Evolutionary conservation across 106 monocot genomes (phyloP), one percentile per base, ranked within the genome.

Genomic region (Phalaenopsis equestris): DNA sequence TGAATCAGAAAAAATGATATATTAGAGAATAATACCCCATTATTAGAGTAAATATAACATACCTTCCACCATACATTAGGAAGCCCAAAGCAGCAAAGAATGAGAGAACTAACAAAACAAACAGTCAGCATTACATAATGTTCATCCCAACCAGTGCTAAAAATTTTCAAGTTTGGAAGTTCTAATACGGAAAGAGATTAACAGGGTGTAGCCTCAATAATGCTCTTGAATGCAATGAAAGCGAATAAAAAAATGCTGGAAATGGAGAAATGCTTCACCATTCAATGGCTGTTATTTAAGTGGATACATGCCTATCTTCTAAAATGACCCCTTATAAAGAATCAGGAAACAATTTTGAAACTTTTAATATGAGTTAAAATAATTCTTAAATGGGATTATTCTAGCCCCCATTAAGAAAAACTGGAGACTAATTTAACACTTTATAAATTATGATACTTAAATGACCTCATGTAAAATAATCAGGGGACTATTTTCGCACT

Each of bases 61-160:
- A 94, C 94, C 92, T 92, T 78, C 92, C 97, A 56, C 97, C 94
- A 88, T 92, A 98, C 23, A 94, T 83, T 79, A 94, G 55, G 85
- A 98, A 98, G 48, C 97, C 94, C 36, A 91, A 77, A 77, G 94
- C 92, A 75, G 90, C 94, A 78, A 78, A 89, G 45, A 94, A 85
- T 42, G 97, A 94, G 39, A 92, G 88, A 80, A 76, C 97, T 98
- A 85, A 47, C 49, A 49, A 23, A 76, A 76, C n/a, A 49, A 76
- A 36, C 7, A 47, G 49, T 30, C 23, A 76, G 2, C 8, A 52
- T 76, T 76, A 76, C 24, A 49, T 49, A 8, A 76, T n/a, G 52
- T 23, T 5, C 74, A 76, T 48, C 10, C 47, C 3, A 73, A 18
- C 30, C n/a, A 70, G 70, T 17, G 18, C 74, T 43, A 74, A 19